Evolutionary conservation across 2,329 filamentous ascomycete species (phyloP), one percentile per base, ranked within the genome.

Genomic region (Gyromitra esculenta): DNA sequence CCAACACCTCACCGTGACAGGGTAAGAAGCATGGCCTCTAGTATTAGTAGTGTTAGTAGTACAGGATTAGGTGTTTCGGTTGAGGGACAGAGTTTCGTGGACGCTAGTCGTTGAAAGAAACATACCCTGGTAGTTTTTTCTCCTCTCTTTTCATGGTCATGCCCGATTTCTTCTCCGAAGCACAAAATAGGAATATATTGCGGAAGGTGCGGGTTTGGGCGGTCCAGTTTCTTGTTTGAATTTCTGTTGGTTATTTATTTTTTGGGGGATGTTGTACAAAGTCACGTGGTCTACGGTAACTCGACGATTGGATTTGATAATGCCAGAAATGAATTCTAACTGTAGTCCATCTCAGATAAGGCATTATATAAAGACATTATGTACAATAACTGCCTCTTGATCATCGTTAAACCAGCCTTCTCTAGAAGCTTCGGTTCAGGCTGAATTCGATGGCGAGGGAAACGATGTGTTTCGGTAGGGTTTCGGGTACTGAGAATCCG

Each of bases 41-140:
- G 35, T 15, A 56, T 60, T 15, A 70, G 21, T 48, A 43, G 50
- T 15, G 56, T 48, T 57, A 57, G 67, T 18, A 68, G 69, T 50
- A 41, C 43, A 18, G 57, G 69, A 50, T 37, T 57, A 21, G 56
- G 48, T 9, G 57, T 76, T 15, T 76, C 69, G 41, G 74, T 76
- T 21, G 69, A 73, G 21, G 74, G 73, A 48, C 63, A 76, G 48
- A 76, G 74, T 50, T 76, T 76, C 31, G 63, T 52, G 45, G 63
- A 45, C 18, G n/a, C 64, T 9, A 69, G n/a, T 9, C 50, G 50
- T 41, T 73, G 31, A 73, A 60, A 21, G n/a, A 8, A 35, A 25
- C 13, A 56, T 45, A 54, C 18, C 31, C 50, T 13, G 48, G 11
- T 45, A 43, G 18, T 21, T 18, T 56, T 31, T 68, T 54, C 31